Base-by-base conservation (phyloP, 2,329 filamentous ascomycete species). In the Fusarium ambrosium region DNA sequence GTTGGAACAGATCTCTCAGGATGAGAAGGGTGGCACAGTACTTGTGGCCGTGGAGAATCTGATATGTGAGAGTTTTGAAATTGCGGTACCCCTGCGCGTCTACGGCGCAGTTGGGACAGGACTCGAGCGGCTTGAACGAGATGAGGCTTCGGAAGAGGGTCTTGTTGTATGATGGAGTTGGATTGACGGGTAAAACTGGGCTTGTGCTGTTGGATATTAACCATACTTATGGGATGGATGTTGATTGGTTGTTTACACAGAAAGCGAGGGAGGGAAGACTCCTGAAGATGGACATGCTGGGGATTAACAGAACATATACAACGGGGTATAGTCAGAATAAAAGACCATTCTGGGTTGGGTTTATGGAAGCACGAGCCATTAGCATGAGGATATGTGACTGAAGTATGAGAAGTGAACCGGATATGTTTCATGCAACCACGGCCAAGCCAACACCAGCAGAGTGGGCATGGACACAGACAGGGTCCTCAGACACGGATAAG, bases 41-140 rank as follows among this genome's bases (percentile, higher is more conserved):
- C 86, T 95, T 62, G 94, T 95, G 18, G 94, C 94, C 0, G 90
- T 93, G 61, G 94, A 97, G 84, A 91, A 91, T 72, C 79, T 98
- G 62, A 89, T 92, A 10, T 96, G 94, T 78, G 95, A 98, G 85
- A 97, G 94, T 78, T 98, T 98, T 83, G 95, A 98, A 82, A 93
- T 97, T 55, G 91, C 92, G 37, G 94, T 98, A 55, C 95, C 95
- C 29, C 85, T 98, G 74, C 90, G 91, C 61, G 93, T 98, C 11
- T 98, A 97, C 79, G 91, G 91, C 45, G 89, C 90, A 20, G 86
- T 89, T 39, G 88, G 88, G 68, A 88, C 85, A 62, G 89, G 89
- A 9, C 80, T 91, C 68, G 89, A 91, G 80, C 85, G 85, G 70
- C 79, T 90, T 63, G 89, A 90, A 79, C 82, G 88, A 64, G 89